phyloP scores from a whole-genome alignment of 1,284 basidiomycete genomes.

The Pseudozyma sp. region DNA sequence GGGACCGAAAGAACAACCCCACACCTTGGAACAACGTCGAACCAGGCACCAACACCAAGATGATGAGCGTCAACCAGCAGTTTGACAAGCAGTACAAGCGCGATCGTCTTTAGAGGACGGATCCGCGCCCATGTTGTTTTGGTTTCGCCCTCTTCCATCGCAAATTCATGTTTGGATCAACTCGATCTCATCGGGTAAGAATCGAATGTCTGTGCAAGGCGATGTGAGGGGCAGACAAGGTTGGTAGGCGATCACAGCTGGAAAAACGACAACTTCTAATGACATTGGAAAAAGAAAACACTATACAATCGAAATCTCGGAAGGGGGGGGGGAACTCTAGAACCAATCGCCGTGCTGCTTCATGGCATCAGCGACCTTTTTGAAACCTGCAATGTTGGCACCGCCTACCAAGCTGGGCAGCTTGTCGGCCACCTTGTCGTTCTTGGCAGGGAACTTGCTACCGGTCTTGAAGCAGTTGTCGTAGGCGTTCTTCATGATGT shows the following conservation, averaged over 20 bases:
- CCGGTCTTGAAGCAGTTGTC: slow-evolving; percentile 76
- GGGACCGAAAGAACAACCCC: slow-evolving; percentile 68
- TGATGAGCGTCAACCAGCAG: slow-evolving; percentile 59
- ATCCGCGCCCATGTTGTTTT: too few species aligned
- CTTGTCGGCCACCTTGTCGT: slow-evolving; percentile 63
- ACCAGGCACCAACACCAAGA: slow-evolving; percentile 63
- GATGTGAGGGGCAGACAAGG: too few species aligned
- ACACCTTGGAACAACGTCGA: slow-evolving; percentile 66
- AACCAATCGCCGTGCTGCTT: slow-evolving; percentile 60
- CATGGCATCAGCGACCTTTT: slow-evolving; percentile 63
- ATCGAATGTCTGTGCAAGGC: too few species aligned
- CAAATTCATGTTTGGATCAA: not conserved
- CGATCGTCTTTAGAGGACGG: slow-evolving; percentile 53
- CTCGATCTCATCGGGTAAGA: too few species aligned
- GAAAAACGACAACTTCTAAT: too few species aligned
- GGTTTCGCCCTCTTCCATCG: too few species aligned
- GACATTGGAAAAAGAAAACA: not conserved
- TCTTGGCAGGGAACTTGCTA: slow-evolving; percentile 74
- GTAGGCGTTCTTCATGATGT: slow-evolving; percentile 81
- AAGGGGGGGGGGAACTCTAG: slow-evolving; percentile 1
- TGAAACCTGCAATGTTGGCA: slow-evolving; percentile 81
- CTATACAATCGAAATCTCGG: not conserved
- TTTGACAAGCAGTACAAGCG: slow-evolving; percentile 64
- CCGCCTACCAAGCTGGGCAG: slow-evolving; percentile 76
- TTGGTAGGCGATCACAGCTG: too few species aligned